Evolutionary conservation across 2,329 filamentous ascomycete genomes (phyloP), one percentile per base, ranked within the genome.

Genomic region (Apiospora saccharicola): DNA sequence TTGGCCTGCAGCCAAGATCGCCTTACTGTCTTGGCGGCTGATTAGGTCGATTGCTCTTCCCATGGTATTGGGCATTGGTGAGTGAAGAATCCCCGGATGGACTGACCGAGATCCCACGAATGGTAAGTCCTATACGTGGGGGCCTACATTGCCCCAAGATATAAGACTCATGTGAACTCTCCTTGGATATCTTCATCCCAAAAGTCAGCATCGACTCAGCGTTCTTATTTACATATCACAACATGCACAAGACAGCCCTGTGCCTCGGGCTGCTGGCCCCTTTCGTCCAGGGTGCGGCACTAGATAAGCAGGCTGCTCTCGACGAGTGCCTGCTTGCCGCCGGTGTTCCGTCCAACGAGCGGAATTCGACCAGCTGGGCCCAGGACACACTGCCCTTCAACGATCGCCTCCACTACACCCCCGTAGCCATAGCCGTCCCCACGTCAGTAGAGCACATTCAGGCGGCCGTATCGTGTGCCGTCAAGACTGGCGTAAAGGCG

Each of bases 401-500:
- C 70, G 73, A 76, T 43, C 73, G 79, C 53, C 49, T 80, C 24
- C 49, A 72, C 44, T 80, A 76, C 71, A 77, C 71, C 30, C 85
- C 85, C 0, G 80, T 79, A 8, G 82, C 82, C 14, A 82, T 87
- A 57, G 83, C 84, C 1, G 78, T 83, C 4, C 84, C 85, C 16
- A 82, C 78, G 10, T 84, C 82, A 16, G 77, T 78, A 57, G 80
- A 83, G 67, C 82, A 86, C 70, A 82, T 86, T 43, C 81, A 83
- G 68, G 80, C 81, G 72, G 83, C 85, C 14, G 82, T 87, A 22
- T 76, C 81, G 41, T 87, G 85, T 75, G 85, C 85, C 49, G 75
- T 76, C 26, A 73, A 82, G 71, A 75, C 79, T 26, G 78, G 79
- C 14, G 78, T 85, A 71, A 85, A 85, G 76, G 85, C 86, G 3